A percentile compares a stretch with the other conserved stretches of the same genome.
phyloP scores from a whole-genome alignment of 192 early-diverging fungal genomes.

The Coemansia sp. region DNA sequence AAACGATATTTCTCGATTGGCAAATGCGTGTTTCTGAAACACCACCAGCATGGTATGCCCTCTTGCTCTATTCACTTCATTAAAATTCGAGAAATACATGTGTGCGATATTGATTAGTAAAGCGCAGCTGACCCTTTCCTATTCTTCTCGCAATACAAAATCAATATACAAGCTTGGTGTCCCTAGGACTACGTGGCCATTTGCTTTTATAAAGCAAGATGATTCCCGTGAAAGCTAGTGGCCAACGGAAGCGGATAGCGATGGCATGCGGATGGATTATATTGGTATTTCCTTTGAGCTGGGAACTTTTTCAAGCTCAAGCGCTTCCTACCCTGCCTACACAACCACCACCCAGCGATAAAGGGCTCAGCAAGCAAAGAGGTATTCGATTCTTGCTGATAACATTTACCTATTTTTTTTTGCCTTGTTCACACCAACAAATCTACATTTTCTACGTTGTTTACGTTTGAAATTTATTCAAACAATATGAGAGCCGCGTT shows the following conservation, averaged over 20 bases:
- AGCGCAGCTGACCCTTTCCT: too few relatives aligned
- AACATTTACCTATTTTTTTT: neutral
- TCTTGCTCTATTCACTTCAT: neutral
- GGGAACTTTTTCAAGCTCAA: neutral
- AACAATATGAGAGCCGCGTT: conserved; percentile 2
- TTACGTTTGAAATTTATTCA: neutral
- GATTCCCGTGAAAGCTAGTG: neutral
- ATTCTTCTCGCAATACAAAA: too few relatives aligned
- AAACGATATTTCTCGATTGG: neutral
- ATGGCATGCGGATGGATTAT: neutral
- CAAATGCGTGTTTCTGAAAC: conserved; percentile 7
- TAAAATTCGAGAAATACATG: too few relatives aligned
- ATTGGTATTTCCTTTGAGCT: too few relatives aligned
- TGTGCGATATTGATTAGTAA: too few relatives aligned
- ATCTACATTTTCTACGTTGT: neutral
- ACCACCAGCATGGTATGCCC: conserved; percentile 7
- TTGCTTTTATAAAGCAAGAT: neutral
- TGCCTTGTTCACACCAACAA: neutral
- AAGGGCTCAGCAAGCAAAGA: neutral
- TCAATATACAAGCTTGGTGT: too few relatives aligned
- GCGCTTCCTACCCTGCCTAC: neutral
- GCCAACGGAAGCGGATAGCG: neutral
- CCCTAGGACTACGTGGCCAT: neutral
- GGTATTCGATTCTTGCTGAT: neutral
- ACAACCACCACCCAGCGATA: neutral